These are phyloP conservation scores for Talaromyces thailandensis DNA, from an alignment of 495 filamentous ascomycete genomes.

Conservation along the genomic window DNA sequence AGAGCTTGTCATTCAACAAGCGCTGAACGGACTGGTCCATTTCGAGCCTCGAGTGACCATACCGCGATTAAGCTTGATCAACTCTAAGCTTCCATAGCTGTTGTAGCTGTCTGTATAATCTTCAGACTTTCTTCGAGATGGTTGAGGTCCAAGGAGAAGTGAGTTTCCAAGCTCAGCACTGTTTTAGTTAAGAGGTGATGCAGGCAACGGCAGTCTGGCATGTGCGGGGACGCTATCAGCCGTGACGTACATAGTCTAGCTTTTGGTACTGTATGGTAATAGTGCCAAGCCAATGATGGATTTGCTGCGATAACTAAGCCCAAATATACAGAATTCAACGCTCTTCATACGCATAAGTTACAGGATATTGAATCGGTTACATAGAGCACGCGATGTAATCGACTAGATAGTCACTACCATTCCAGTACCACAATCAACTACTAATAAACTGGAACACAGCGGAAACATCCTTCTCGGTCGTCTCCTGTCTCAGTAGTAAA, in stretches of 20 bases:
- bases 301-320: background rate
- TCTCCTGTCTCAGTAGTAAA: slow-evolving; percentile 82
- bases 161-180: background rate
- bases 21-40: slow-evolving; percentile 91
- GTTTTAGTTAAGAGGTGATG: background rate
- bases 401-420: background rate
- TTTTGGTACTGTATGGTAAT: background rate
- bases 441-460: slow-evolving; percentile 99
- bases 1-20: slow-evolving; percentile 93
- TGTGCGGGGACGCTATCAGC: slow-evolving; percentile 4
- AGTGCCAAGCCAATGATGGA: background rate
- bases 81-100: background rate
- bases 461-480: slow-evolving; percentile 67
- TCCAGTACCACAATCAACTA: slow-evolving; percentile 44
- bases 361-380: background rate
- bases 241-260: slow-evolving; percentile 2
- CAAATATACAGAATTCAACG: background rate
- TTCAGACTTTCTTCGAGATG: background rate
- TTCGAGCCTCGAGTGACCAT: slow-evolving; percentile 3
- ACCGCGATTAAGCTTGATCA: background rate
- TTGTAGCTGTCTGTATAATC: background rate
- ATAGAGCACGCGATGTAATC: background rate
- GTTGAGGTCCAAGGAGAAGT: background rate
- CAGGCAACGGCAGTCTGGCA: background rate
- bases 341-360: background rate